phyloP scores from a whole-genome alignment of 257 asterid genomes.

The Lantana camara region DNA sequence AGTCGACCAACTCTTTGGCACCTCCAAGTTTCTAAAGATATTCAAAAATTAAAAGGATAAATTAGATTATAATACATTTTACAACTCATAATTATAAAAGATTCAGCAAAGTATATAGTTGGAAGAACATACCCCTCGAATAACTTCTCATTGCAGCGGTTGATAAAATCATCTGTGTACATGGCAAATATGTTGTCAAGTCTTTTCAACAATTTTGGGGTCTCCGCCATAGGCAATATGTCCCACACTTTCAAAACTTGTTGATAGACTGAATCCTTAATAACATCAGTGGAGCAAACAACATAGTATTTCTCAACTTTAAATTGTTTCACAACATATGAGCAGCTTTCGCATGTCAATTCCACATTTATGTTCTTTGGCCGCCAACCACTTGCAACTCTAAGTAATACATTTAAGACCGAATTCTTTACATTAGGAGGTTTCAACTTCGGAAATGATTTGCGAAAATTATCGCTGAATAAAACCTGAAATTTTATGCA shows the following conservation, averaged over 20 bases:
- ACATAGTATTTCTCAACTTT: constrained; percentile 47
- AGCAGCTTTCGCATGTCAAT: constrained; percentile 44
- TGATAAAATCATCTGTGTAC: constrained; percentile 56
- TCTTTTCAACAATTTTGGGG: constrained; percentile 44
- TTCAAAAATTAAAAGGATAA: not conserved
- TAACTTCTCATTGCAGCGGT: constrained; percentile 46
- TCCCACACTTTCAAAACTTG: constrained; percentile 76
- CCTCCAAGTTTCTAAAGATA: constrained; percentile 50
- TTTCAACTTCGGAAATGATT: constrained; percentile 47
- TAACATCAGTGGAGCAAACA: constrained; percentile 57
- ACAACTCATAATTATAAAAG: not conserved
- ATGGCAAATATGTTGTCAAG: constrained; percentile 51
- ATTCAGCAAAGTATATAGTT: not conserved
- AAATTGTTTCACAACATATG: constrained; percentile 48
- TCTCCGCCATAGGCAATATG: constrained; percentile 47
- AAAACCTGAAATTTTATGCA: constrained; percentile 43
- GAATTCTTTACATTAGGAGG: constrained; percentile 39
- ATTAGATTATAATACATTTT: not conserved
- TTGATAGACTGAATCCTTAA: constrained; percentile 39
- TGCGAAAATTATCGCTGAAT: constrained; percentile 58
- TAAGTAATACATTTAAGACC: constrained; percentile 42
- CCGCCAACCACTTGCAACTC: constrained; percentile 75
- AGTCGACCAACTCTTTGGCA: constrained; percentile 57
- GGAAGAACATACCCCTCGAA: constrained; percentile 48
- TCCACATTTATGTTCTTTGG: constrained; percentile 57